These are phyloP conservation scores for Colletotrichum sp. DNA, from an alignment of 2,329 filamentous ascomycete species.

Conservation along the genomic window DNA sequence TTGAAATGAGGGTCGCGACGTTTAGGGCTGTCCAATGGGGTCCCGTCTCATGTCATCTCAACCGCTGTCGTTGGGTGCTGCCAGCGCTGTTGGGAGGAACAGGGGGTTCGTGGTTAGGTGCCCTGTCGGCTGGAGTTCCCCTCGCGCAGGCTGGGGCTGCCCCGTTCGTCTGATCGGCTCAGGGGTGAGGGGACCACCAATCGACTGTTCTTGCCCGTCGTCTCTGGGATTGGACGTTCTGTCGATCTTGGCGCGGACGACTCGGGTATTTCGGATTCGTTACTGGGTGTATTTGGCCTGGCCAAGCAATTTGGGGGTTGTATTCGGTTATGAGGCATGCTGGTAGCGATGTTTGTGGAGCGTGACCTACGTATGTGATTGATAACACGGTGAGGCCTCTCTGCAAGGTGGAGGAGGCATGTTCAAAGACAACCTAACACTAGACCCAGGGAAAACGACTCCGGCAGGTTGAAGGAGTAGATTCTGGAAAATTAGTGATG, in stretches of 20 bases:
- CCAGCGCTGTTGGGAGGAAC: background rate
- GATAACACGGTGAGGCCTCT: background rate
- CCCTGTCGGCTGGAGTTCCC: background rate
- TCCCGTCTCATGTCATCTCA: background rate
- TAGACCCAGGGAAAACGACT: fast-evolving
- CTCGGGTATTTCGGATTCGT: background rate
- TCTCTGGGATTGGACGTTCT: background rate
- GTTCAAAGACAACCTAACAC: background rate
- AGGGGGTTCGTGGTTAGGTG: background rate
- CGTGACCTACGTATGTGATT: background rate
- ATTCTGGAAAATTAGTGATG: fast-evolving
- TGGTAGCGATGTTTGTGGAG: background rate
- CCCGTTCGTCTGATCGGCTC: background rate
- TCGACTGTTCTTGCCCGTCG: background rate
- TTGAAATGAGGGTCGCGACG: background rate
- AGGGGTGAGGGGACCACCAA: background rate
- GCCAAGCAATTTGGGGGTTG: background rate
- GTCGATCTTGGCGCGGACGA: background rate
- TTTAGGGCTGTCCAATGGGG: background rate
- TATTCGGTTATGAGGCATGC: background rate
- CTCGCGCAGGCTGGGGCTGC: background rate
- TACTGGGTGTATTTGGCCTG: background rate
- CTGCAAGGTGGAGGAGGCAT: background rate
- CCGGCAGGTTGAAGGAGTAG: background rate
- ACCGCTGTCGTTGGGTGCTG: background rate